Percentiles rank a stretch among this genome's conserved stretches.
Evolutionary conservation across 345 rosid genomes (phyloP).

Genomic region (Eucalyptus brandiana): DNA sequence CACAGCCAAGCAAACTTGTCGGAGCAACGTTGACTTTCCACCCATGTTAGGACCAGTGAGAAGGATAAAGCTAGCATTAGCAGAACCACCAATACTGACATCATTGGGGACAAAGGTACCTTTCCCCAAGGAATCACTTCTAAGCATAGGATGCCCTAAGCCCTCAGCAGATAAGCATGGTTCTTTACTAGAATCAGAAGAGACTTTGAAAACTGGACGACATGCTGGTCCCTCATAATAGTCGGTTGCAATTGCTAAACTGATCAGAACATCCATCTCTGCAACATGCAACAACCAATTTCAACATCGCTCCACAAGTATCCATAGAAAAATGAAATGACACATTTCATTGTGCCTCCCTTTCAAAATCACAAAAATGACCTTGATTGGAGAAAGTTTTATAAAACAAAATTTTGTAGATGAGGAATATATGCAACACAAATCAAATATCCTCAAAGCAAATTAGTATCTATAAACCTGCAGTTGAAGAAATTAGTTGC

Average conservation of each 20-base stretch:
- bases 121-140: conserved; percentile 81
- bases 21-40: conserved; percentile 97
- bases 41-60: conserved; percentile 99
- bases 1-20: conserved; percentile 91
- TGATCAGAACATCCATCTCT: conserved; percentile 92
- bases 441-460: neutral
- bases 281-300: conserved; percentile 12
- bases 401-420: neutral
- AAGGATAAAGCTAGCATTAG: conserved; percentile 69
- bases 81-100: conserved; percentile 53
- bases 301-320: neutral
- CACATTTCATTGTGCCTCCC: neutral
- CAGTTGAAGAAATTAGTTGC: conserved; percentile 57
- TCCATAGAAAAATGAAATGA: neutral
- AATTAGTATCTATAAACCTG: conserved; percentile 33
- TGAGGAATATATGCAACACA: neutral
- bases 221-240: conserved; percentile 82
- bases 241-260: conserved; percentile 77
- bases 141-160: conserved; percentile 85
- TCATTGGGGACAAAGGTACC: conserved; percentile 91
- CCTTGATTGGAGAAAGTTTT: neutral
- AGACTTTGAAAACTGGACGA: conserved; percentile 38
- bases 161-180: conserved; percentile 63
- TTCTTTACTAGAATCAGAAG: conserved; percentile 31
- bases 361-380: neutral